Percentiles rank a stretch among this genome's conserved stretches.
phyloP scores from a whole-genome alignment of 495 filamentous ascomycete species.

The Penicillium longicatenatum region DNA sequence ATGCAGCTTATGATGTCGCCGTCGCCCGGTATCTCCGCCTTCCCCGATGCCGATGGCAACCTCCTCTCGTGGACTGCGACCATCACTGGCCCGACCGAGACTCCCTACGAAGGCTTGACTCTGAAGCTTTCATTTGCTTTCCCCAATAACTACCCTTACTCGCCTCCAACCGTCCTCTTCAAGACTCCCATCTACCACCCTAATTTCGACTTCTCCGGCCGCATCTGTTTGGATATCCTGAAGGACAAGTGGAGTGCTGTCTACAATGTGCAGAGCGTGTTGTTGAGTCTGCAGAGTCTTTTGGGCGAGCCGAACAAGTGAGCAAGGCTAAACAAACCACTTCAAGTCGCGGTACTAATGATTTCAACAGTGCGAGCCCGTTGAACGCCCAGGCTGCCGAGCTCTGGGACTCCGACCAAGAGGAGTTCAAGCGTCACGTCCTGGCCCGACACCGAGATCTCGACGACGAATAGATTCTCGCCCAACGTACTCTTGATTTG shows the following conservation, averaged over 20 bases:
- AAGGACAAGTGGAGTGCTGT: slow-evolving; percentile 98
- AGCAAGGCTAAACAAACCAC: slow-evolving; percentile 19
- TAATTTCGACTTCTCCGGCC: slow-evolving; percentile 89
- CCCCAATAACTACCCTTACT: slow-evolving; percentile 89
- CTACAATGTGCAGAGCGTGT: slow-evolving; percentile 90
- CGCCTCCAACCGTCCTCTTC: slow-evolving; percentile 89
- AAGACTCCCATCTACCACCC: slow-evolving; percentile 94
- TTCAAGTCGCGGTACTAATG: slow-evolving; percentile 14
- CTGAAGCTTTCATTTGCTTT: slow-evolving; percentile 95
- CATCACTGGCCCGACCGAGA: slow-evolving; percentile 87
- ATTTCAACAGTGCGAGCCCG: slow-evolving; percentile 71
- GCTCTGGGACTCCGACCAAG: slow-evolving; percentile 88
- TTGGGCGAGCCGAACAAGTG: slow-evolving; percentile 98
- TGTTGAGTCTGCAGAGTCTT: slow-evolving; percentile 92
- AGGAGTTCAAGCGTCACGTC: slow-evolving; percentile 82
- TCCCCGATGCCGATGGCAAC: slow-evolving; percentile 87
- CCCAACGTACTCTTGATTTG: slow-evolving; percentile 17
- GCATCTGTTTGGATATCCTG: slow-evolving; percentile 94
- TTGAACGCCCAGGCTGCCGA: slow-evolving; percentile 96
- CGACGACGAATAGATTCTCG: slow-evolving; percentile 49
- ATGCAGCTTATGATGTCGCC: slow-evolving; percentile 97
- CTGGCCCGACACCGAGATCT: slow-evolving; percentile 63
- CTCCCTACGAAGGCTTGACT: slow-evolving; percentile 83
- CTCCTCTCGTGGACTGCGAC: slow-evolving; percentile 91
- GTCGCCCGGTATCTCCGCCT: slow-evolving; percentile 92